Base-by-base conservation (phyloP, 176 grass and related monocot species). In the Pontederia crassipes region DNA sequence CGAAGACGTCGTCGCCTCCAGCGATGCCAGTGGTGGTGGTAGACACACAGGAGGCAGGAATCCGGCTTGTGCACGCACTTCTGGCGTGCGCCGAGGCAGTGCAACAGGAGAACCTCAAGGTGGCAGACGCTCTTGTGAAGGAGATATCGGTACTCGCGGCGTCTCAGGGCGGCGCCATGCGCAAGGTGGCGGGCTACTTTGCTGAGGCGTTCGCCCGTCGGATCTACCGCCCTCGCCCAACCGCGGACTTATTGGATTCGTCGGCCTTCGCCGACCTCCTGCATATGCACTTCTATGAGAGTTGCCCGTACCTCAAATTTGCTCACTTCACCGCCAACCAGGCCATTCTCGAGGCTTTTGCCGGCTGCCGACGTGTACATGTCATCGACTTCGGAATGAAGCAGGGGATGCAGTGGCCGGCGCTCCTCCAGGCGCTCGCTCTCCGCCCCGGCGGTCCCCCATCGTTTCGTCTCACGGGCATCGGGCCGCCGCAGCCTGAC, bases 401-500 rank as follows among this genome's bases (percentile, higher is more conserved):
- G 29, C 59, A 62, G 29, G 59, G 59, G 12, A 28, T 62, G 32
- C 59, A 62, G 59, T 62, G 59, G 59, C 59, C 59, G 8, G 59
- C 59, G 32, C 35, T 62, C 35, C 59, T 62, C 14, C 59, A 62
- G 59, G 59, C 59, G 6, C 59, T 62, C 12, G 59, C 59, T 14
- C 59, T 62, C 35, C 59, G 59, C 0, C 59, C 59, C 28, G 59
- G 59, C 14, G 59, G 59, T 14, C 59, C 59, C 14, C 59, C 59
- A n/a, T 46, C 59, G 14, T 62, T 62, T 28, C 59, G 59, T 40
- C 59, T 62, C 28, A 62, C 59, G 0, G 59, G 59, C 12, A 62
- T 62, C 59, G 59, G 59, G 12, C 59, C 59, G 59, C 59, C 59
- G 35, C 59, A 62, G 59, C 59, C 59, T 12, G 59, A 62, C 29